These are phyloP conservation scores for Trichoderma orchidacearum DNA, from an alignment of 495 filamentous ascomycete species.

Conservation along the genomic window DNA sequence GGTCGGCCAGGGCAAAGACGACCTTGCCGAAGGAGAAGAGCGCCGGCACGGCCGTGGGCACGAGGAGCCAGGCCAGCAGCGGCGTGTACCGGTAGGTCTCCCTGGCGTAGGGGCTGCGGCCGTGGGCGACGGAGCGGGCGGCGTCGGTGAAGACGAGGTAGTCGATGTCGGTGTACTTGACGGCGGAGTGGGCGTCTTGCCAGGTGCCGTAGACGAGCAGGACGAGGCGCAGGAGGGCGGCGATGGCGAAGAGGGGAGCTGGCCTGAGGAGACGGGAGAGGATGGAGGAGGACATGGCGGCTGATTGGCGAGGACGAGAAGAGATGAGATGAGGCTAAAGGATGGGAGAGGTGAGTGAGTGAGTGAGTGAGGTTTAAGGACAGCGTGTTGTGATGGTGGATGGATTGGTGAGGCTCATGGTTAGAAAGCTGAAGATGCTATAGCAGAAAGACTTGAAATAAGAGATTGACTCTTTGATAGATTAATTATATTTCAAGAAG, in stretches of 20 bases:
- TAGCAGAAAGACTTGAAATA: neutral
- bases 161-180: conserved; percentile 99
- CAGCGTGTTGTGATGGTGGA: neutral
- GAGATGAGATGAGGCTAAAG: neutral
- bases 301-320: neutral
- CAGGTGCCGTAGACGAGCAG: conserved; percentile 77
- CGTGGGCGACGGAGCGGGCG: conserved; percentile 54
- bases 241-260: conserved; percentile 47
- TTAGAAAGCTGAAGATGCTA: neutral
- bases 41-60: conserved; percentile 55
- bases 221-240: conserved; percentile 49
- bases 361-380: neutral
- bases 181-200: conserved; percentile 77
- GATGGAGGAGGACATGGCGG: neutral
- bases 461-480: too few relatives aligned
- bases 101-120: conserved; percentile 61
- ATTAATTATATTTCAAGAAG: too few relatives aligned
- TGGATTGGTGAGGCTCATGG: neutral
- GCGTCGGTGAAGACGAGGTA: conserved; percentile 99
- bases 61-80: conserved; percentile 74
- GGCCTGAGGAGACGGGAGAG: conserved; percentile 22
- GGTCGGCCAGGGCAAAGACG: conserved; percentile 69
- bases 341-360: neutral
- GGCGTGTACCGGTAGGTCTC: conserved; percentile 98
- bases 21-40: conserved; percentile 76